Evolutionary conservation across 371 early-diverging fungal species (phyloP).

Genomic region (Lichtheimia ramosa): DNA sequence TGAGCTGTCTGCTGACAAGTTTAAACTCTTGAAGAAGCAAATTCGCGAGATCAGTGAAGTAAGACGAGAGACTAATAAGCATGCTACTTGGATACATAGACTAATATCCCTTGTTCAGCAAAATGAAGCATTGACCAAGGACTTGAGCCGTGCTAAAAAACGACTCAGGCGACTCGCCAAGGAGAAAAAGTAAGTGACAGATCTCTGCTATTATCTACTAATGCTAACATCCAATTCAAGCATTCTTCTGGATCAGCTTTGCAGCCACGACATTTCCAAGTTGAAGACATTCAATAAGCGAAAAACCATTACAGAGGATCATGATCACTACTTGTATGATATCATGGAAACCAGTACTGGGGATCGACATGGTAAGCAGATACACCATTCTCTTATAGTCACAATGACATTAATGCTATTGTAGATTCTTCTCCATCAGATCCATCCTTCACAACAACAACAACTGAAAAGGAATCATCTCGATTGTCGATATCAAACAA

Average conservation of each 20-base stretch:
- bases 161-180: slow-evolving; percentile 46
- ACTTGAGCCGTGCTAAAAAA: slow-evolving; percentile 42
- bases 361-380: no score
- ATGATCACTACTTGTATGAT: neutral
- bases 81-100: no score
- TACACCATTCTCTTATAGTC: neutral
- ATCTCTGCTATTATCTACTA: neutral
- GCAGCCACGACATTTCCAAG: slow-evolving; percentile 5
- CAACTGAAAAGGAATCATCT: no score
- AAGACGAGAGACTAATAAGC: neutral
- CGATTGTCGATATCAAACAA: neutral
- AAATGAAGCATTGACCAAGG: slow-evolving; percentile 46
- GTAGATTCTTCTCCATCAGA: neutral
- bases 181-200: slow-evolving; percentile 18
- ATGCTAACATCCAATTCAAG: slow-evolving; percentile 9
- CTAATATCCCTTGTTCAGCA: slow-evolving; percentile 20
- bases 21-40: slow-evolving; percentile 46
- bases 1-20: slow-evolving; percentile 18
- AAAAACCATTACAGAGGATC: neutral
- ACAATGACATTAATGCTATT: no score
- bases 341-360: neutral
- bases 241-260: slow-evolving; percentile 18
- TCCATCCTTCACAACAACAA: neutral
- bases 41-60: slow-evolving; percentile 54
- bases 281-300: neutral